Conservation (phyloP, 495 filamentous ascomycete species). For the Usnea hakonensis region DNA sequence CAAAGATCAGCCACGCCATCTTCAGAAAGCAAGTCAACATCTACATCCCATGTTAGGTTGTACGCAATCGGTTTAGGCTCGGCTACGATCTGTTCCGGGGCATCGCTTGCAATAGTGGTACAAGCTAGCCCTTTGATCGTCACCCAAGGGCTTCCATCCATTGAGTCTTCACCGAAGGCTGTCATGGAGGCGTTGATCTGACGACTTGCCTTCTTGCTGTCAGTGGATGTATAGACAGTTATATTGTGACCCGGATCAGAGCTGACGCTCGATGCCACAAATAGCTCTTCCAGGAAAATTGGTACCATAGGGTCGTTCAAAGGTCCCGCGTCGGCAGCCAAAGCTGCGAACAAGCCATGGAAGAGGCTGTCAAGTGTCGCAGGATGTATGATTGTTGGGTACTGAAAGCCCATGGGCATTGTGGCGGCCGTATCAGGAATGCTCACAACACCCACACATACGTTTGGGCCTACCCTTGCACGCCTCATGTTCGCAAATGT, state of each 20-base stretch:
- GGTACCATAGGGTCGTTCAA: conserved; percentile 26
- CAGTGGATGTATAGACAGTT: conserved; percentile 17
- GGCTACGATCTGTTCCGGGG: neutral
- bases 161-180: neutral
- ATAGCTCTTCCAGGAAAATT: conserved; percentile 26
- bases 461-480: conserved; percentile 7
- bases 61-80: neutral
- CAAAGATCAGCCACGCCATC: neutral
- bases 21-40: conserved; percentile 10
- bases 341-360: conserved; percentile 15
- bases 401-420: conserved; percentile 11
- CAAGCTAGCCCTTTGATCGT: conserved; percentile 7
- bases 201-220: neutral
- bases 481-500: conserved; percentile 29
- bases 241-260: conserved; percentile 18
- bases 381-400: conserved; percentile 6
- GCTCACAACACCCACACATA: neutral
- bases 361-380: conserved; percentile 1
- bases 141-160: neutral
- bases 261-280: conserved; percentile 19
- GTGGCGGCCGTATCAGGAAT: conserved; percentile 9
- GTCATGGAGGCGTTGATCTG: conserved; percentile 7
- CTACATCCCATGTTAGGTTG: conserved; percentile 2
- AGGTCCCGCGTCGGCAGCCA: conserved; percentile 8
- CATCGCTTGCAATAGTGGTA: conserved; percentile 9